phyloP scores from a whole-genome alignment of 129 eudicot species.

The Silybum marianum region DNA sequence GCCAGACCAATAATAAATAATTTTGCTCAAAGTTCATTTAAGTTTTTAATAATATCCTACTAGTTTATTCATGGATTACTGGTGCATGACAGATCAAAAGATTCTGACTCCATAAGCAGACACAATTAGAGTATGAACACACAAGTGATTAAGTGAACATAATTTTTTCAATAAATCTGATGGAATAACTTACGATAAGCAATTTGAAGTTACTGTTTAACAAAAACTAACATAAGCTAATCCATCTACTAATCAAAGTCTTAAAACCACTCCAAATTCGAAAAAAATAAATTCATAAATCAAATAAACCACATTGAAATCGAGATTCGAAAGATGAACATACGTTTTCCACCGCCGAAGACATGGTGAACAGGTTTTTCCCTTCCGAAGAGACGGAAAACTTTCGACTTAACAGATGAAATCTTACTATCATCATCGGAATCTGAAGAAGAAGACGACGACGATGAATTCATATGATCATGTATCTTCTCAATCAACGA shows the following conservation, averaged over 20 bases:
- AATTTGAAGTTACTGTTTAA: not conserved
- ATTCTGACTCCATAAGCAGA: not conserved
- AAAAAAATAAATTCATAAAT: not conserved
- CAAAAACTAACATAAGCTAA: not conserved
- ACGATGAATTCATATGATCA: conserved; percentile 22
- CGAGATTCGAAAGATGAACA: not conserved
- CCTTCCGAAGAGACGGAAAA: conserved; percentile 58
- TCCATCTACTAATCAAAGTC: conserved; percentile 2
- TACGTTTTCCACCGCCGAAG: conserved; percentile 81
- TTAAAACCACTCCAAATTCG: not conserved
- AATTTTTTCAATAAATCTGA: not conserved
- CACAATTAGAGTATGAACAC: not conserved
- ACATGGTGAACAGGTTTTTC: conserved; percentile 63
- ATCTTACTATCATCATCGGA: conserved; percentile 63
- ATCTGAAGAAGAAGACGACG: conserved; percentile 55
- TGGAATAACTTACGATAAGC: not conserved
- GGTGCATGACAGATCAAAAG: not conserved
- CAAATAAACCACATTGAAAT: not conserved
- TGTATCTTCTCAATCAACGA: conserved; percentile 54
- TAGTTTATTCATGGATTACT: not conserved
- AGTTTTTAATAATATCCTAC: not conserved
- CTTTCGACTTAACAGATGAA: conserved; percentile 41
- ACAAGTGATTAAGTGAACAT: too few species aligned
- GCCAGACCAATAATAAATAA: not conserved
- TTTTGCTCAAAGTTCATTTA: not conserved